These are phyloP conservation scores for Musa troglodytarum DNA, from an alignment of 176 grass and related monocot genomes.

Conservation along the genomic window DNA sequence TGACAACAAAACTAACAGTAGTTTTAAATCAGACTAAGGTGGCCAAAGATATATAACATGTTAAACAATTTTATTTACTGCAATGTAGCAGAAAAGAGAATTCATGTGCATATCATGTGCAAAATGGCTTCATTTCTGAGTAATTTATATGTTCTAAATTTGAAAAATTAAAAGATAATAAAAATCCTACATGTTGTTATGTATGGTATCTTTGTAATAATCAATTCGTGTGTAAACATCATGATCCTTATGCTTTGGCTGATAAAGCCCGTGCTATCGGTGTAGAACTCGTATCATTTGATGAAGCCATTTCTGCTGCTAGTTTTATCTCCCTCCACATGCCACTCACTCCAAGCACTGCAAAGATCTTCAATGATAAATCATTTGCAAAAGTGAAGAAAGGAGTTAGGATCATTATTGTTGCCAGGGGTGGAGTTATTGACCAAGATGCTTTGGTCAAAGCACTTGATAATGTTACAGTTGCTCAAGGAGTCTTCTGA, in stretches of 20 bases:
- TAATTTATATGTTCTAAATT: too few species aligned
- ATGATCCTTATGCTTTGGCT: not conserved
- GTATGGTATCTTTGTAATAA: too few species aligned
- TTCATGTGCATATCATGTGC: too few species aligned
- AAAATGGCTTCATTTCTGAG: too few species aligned
- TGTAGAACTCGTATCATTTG: not conserved
- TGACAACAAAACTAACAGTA: too few species aligned
- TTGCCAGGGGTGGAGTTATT: not conserved
- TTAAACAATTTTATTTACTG: too few species aligned
- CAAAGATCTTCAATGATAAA: constrained; percentile 2
- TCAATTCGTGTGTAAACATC: not conserved
- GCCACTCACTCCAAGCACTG: not conserved
- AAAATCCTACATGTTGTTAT: too few species aligned
- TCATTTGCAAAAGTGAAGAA: not conserved
- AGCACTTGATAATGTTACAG: not conserved
- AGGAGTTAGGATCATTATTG: constrained; percentile 1
- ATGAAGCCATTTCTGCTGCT: constrained; percentile 1
- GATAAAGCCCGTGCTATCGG: not conserved
- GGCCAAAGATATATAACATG: too few species aligned
- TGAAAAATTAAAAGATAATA: too few species aligned
- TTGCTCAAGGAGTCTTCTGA: constrained; percentile 2
- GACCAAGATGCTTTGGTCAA: not conserved
- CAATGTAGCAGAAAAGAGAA: too few species aligned
- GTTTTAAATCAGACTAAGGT: too few species aligned
- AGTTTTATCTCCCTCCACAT: not conserved